phyloP scores from a whole-genome alignment of 768 basidiomycete species.

The Sporobolomyces roseus region DNA sequence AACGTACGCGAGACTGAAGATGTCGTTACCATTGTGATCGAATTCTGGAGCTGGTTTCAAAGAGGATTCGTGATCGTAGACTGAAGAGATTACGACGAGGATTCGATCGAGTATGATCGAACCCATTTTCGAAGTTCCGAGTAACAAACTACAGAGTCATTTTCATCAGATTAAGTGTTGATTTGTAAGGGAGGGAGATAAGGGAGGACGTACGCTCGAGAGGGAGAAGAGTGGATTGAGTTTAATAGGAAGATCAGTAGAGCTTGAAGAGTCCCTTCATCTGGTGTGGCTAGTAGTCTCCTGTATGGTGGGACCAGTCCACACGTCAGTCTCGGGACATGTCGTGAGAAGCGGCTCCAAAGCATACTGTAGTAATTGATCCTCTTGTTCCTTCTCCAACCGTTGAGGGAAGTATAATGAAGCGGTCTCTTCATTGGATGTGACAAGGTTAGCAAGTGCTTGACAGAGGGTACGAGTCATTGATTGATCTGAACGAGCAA shows the following conservation, averaged over 20 bases:
- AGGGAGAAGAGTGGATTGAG: slow-evolving; percentile 5
- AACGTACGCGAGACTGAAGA: slow-evolving; percentile 17
- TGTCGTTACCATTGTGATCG: background rate
- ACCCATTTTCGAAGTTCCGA: slow-evolving; percentile 22
- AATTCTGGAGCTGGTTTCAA: background rate
- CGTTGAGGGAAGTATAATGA: slow-evolving; percentile 2
- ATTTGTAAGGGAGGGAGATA: background rate
- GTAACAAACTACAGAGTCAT: slow-evolving; percentile 14
- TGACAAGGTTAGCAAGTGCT: slow-evolving; percentile 34
- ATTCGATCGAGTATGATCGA: slow-evolving; percentile 24
- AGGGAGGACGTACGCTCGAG: slow-evolving; percentile 6
- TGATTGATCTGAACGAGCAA: slow-evolving; percentile 27
- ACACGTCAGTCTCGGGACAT: no score
- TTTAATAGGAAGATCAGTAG: slow-evolving; percentile 36
- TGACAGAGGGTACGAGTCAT: slow-evolving; percentile 36
- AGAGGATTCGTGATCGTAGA: slow-evolving; percentile 21
- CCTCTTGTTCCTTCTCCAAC: background rate
- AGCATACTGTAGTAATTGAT: slow-evolving; percentile 21
- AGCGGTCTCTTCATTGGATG: slow-evolving; percentile 4
- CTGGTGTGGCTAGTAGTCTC: slow-evolving; percentile 30
- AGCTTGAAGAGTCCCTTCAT: slow-evolving; percentile 27
- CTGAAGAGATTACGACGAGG: slow-evolving; percentile 3
- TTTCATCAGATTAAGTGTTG: background rate
- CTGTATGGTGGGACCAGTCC: no score
- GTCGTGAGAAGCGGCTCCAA: no score